Base-by-base conservation (phyloP, 371 early-diverging fungal species). In the Syncephalis plumigaleata region DNA sequence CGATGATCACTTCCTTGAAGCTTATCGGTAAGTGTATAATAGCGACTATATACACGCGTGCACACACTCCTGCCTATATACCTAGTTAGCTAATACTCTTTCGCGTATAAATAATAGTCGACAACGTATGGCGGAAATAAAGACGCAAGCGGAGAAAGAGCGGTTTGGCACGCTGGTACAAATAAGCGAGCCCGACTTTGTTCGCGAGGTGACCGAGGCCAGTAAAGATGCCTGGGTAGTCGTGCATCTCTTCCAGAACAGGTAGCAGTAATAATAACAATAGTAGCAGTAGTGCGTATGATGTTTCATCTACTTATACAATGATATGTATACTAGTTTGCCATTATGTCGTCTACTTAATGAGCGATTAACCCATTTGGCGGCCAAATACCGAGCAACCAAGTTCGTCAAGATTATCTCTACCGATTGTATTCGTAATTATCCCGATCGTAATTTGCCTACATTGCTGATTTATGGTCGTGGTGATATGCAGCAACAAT, bases 391-490 rank as follows among this genome's bases (percentile, higher is more conserved):
- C 65, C 77, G 75, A 44, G 68, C 85, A 2, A 84, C 84, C 44
- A 96, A 96, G 67, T 94, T 96, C 63, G 57, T 84, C 31, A 88
- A 88, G 54, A 92, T 92, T 54, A 71, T 87, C 11, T 81, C 81
- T 2, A 87, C 87, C 49, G 84, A 86, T 52, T 92, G 93, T 66
- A 91, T 95, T 55, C 86, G 79, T 40, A 83, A 87, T 53, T 94
- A 89, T 53, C 94, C 94, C 2, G 93, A 93, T 60, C 64, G 70
- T 38, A 92, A 91, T 58, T 59, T 89, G 38, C 91, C 90, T n/a
- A 91, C 96, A 0, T 60, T 95, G 20, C 56, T 95, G 45, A 66
- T 92, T 40, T 94, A 92, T 59, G 81, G 81, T 18, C 59, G 84
- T 8, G 88, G 92, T 17, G 91, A 93, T 48, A 59, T 91, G 40